Percentiles rank a stretch among this genome's conserved stretches.
phyloP scores from a whole-genome alignment of 75 land plant genomes.

The Azolla pinnata region DNA sequence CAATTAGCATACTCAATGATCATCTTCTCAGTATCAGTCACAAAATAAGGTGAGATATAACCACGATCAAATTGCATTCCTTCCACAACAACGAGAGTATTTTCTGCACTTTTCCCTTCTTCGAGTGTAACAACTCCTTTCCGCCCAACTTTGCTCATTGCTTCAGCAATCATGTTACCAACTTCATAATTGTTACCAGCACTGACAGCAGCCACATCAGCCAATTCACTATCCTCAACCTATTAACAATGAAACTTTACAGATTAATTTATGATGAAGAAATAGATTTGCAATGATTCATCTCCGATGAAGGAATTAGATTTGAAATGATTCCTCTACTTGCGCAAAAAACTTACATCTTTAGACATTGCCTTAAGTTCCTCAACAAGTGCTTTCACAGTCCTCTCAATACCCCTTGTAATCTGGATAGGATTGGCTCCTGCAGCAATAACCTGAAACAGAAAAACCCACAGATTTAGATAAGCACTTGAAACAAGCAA shows the following conservation, averaged over 20 bases:
- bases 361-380: conserved; percentile 60
- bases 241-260: no score
- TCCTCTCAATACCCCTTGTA: conserved; percentile 70
- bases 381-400: conserved; percentile 45
- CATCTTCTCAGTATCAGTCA: conserved; percentile 83
- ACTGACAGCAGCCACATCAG: conserved; percentile 87
- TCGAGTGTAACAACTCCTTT: conserved; percentile 81
- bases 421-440: conserved; percentile 71
- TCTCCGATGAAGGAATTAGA: no score
- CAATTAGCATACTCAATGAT: conserved; percentile 69
- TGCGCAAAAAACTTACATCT: conserved; percentile 49
- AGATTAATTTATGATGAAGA: no score
- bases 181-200: conserved; percentile 77
- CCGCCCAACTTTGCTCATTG: conserved; percentile 75
- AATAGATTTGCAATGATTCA: no score
- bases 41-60: conserved; percentile 82
- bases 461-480: neutral
- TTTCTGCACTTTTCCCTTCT: conserved; percentile 79
- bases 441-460: conserved; percentile 52
- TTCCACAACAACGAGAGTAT: conserved; percentile 63
- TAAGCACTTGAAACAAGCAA: no score
- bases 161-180: conserved; percentile 88
- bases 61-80: conserved; percentile 90
- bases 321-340: no score
- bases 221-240: conserved; percentile 90